Conservation (phyloP, 2,329 filamentous ascomycete species). For the Ascocoryne sarcoides region DNA sequence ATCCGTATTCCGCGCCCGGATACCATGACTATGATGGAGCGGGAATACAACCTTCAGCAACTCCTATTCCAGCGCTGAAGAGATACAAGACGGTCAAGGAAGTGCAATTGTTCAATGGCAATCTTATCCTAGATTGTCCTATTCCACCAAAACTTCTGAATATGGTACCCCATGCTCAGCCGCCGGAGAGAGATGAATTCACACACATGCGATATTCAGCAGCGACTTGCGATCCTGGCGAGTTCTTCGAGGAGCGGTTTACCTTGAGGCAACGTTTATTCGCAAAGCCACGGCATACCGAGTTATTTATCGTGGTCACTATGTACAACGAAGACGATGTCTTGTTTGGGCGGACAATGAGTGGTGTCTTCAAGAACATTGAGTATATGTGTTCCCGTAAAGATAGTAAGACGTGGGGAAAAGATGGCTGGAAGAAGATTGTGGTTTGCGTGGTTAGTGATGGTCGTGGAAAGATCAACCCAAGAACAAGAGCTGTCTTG, state of each 20-base stretch:
- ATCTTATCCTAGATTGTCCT: conserved; percentile 92
- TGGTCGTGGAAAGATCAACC: conserved; percentile 93
- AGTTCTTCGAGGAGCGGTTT: conserved; percentile 84
- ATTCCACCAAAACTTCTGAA: conserved; percentile 82
- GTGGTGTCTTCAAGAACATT: conserved; percentile 96
- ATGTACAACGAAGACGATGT: conserved; percentile 99
- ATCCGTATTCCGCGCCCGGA: conserved; percentile 40
- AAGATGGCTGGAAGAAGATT: conserved; percentile 99
- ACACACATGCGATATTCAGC: conserved; percentile 91
- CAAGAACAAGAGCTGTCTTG: conserved; percentile 77
- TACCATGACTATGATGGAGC: conserved; percentile 37
- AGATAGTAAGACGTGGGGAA: conserved; percentile 95
- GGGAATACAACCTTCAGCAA: conserved; percentile 36
- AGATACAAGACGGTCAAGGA: conserved; percentile 99
- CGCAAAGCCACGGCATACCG: conserved; percentile 83
- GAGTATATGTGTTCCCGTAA: conserved; percentile 94
- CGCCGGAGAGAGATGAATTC: conserved; percentile 78
- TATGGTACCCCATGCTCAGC: conserved; percentile 24
- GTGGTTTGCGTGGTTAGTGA: conserved; percentile 97
- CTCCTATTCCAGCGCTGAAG: conserved; percentile 55
- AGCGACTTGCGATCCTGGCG: conserved; percentile 83
- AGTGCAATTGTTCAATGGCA: conserved; percentile 93
- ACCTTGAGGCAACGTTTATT: conserved; percentile 87
- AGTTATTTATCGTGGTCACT: conserved; percentile 91
- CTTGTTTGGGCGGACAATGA: conserved; percentile 90